Evolutionary conservation across 116 monocot genomes (phyloP).

Genomic region (Dioscorea cayenensis): DNA sequence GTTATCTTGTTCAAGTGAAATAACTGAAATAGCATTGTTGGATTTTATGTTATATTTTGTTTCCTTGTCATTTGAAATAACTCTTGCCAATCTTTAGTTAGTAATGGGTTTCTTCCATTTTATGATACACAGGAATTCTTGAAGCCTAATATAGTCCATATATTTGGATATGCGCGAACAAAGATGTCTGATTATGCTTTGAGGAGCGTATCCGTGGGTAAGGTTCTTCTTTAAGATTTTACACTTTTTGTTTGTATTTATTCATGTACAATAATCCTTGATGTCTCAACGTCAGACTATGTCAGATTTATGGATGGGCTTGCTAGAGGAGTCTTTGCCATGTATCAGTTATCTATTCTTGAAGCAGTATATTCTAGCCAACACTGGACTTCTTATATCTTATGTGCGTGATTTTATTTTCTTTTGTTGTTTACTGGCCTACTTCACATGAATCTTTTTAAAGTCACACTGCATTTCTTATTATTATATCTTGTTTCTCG

Average conservation of each 20-base stretch:
- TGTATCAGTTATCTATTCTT: no score
- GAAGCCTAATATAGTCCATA: constrained; percentile 68
- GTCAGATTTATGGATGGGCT: no score
- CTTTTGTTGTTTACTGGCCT: no score
- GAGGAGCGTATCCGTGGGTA: constrained; percentile 87
- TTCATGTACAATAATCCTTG: background rate
- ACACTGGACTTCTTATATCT: no score
- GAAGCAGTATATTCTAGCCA: no score
- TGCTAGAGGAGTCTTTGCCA: no score
- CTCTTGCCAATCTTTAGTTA: background rate
- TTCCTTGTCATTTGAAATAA: background rate
- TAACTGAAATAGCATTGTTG: background rate
- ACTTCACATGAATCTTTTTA: no score
- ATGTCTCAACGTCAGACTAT: no score
- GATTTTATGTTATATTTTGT: background rate
- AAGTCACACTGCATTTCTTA: no score
- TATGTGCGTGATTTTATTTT: no score
- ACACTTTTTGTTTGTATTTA: background rate
- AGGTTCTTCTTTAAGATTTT: constrained; percentile 12
- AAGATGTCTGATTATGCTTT: constrained; percentile 77
- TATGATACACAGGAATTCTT: constrained; percentile 52
- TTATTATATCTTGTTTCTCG: no score
- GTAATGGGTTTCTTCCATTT: background rate
- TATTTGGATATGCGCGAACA: constrained; percentile 96
- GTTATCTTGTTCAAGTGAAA: background rate